Percentiles rank a stretch among this genome's conserved stretches.
Conservation (phyloP, 331 rosid genomes). For the Quercus tomentella region DNA sequence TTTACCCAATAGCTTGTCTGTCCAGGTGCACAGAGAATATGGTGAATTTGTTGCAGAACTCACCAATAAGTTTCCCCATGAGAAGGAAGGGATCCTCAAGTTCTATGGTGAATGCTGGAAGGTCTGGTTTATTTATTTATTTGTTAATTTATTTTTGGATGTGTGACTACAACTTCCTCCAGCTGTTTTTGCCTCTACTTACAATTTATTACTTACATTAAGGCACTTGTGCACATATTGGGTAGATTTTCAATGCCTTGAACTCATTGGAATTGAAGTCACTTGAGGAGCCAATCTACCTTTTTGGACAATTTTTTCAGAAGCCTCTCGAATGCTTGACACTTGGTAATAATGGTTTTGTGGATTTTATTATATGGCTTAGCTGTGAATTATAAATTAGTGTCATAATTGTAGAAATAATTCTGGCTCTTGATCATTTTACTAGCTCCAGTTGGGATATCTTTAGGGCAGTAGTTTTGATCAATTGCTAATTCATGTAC, state of each 20-base stretch:
- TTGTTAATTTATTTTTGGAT: background rate
- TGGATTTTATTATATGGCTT: background rate
- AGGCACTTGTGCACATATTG: constrained; percentile 23
- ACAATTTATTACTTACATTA: constrained; percentile 18
- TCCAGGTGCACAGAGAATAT: constrained; percentile 79
- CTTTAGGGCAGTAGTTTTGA: background rate
- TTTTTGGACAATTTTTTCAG: constrained; percentile 87
- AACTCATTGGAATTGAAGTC: constrained; percentile 95
- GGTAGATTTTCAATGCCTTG: constrained; percentile 82
- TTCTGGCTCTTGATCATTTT: background rate
- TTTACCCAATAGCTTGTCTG: constrained; percentile 77
- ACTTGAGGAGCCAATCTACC: constrained; percentile 98
- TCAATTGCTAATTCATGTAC: background rate
- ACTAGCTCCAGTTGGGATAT: background rate
- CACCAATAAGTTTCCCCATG: constrained; percentile 66
- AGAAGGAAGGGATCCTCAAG: constrained; percentile 79
- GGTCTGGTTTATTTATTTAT: constrained; percentile 38
- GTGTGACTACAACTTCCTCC: constrained; percentile 30
- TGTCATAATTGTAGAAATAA: background rate
- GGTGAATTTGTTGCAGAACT: constrained; percentile 67
- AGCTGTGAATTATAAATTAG: background rate
- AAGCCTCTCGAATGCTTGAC: constrained; percentile 88
- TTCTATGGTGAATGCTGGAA: constrained; percentile 94
- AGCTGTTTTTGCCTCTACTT: constrained; percentile 33
- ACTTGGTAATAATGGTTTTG: constrained; percentile 47